phyloP scores from a whole-genome alignment of 1,284 basidiomycete species.

The Ceratobasidium theobromae region DNA sequence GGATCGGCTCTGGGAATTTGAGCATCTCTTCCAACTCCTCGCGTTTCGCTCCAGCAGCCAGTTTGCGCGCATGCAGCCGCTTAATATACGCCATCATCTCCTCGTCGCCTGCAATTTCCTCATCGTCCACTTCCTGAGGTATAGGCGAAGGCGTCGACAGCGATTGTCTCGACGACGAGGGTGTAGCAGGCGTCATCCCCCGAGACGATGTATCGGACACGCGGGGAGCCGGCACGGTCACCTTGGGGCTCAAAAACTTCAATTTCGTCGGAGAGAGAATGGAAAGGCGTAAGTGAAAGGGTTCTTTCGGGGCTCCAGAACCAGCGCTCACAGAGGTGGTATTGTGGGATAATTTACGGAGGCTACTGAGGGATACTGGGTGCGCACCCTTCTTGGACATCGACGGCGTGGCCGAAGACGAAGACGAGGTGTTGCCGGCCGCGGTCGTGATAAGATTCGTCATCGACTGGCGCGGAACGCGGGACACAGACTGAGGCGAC shows the following conservation, averaged over 20 bases:
- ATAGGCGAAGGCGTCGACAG: constrained; percentile 79
- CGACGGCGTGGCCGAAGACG: constrained; percentile 48
- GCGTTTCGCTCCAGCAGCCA: constrained; percentile 79
- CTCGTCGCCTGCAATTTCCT: constrained; percentile 88
- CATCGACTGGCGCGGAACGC: constrained; percentile 61
- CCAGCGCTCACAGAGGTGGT: constrained; percentile 51
- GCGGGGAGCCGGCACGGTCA: constrained; percentile 59
- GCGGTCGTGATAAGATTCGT: neutral
- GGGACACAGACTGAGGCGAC: constrained; percentile 60
- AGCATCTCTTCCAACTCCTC: constrained; percentile 87
- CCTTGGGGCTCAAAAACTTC: constrained; percentile 76
- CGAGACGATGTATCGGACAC: constrained; percentile 54
- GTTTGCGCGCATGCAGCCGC: constrained; percentile 84
- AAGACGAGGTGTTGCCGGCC: constrained; percentile 44
- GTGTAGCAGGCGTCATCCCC: constrained; percentile 56
- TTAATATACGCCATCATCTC: constrained; percentile 96
- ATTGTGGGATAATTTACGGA: constrained; percentile 66
- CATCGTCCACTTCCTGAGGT: constrained; percentile 78
- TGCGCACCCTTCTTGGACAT: constrained; percentile 57
- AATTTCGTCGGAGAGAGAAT: constrained; percentile 79
- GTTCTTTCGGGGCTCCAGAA: constrained; percentile 47
- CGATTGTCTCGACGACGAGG: constrained; percentile 72
- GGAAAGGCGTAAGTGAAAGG: constrained; percentile 56
- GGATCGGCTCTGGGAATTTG: constrained; percentile 87
- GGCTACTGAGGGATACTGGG: constrained; percentile 67